Conservation (phyloP, 2,329 filamentous ascomycete genomes). For the Ceratocystiopsis sp. region DNA sequence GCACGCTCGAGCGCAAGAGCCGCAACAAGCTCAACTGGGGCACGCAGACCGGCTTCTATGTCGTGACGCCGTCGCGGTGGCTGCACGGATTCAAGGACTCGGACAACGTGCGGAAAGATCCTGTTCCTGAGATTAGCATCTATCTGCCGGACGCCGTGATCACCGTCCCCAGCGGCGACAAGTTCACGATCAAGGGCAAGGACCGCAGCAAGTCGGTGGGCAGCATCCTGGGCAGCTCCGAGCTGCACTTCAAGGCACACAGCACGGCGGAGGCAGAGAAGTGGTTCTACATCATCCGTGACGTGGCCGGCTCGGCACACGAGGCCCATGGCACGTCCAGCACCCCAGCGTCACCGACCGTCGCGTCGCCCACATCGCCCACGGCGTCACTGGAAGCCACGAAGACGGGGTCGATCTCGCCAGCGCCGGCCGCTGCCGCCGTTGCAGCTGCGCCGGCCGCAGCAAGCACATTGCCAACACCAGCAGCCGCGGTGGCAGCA, state of each 20-base stretch:
- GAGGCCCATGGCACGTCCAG: slow-evolving; percentile 15
- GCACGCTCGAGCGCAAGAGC: slow-evolving; percentile 77
- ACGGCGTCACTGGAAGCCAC: neutral
- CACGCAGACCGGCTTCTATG: slow-evolving; percentile 72
- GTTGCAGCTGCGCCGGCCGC: no score
- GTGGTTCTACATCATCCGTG: slow-evolving; percentile 63
- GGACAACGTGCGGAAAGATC: slow-evolving; percentile 54
- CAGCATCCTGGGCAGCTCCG: slow-evolving; percentile 60
- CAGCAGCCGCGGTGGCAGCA: no score
- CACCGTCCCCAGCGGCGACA: slow-evolving; percentile 53
- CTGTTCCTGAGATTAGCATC: slow-evolving; percentile 70
- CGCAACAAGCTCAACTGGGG: slow-evolving; percentile 66
- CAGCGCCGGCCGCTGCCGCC: no score
- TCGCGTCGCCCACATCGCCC: neutral
- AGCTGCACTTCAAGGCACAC: slow-evolving; percentile 77
- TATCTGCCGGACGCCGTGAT: slow-evolving; percentile 84
- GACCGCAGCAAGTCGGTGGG: slow-evolving; percentile 67
- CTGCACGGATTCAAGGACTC: slow-evolving; percentile 94
- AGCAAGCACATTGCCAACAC: no score
- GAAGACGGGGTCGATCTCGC: no score
- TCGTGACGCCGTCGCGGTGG: slow-evolving; percentile 73
- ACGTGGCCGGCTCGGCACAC: slow-evolving; percentile 36
- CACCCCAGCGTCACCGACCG: neutral
- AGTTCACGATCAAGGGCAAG: slow-evolving; percentile 93
- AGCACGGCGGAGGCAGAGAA: slow-evolving; percentile 63